Evolutionary conservation across 1,284 basidiomycete species (phyloP).

Genomic region (Trichosporon sp.): DNA sequence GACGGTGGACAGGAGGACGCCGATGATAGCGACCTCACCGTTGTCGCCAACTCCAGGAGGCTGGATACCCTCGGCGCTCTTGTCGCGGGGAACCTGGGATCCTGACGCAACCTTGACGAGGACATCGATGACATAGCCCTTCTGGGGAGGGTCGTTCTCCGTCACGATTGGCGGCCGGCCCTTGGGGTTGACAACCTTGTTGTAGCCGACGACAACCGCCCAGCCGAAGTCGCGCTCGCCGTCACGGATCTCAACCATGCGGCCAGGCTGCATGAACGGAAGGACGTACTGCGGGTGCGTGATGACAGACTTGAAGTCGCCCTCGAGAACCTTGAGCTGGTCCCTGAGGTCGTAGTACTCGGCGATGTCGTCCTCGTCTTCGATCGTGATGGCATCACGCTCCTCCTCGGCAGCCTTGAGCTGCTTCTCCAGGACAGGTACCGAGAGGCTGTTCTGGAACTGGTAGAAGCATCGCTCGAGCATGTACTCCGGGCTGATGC

Average conservation of each 20-base stretch:
- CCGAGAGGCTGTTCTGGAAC: constrained; percentile 88
- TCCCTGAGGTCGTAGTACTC: constrained; percentile 90
- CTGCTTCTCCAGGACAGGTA: constrained; percentile 83
- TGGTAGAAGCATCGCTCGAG: constrained; percentile 96
- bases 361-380: constrained; percentile 75
- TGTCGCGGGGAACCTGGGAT: constrained; percentile 62
- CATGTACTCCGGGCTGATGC: constrained; percentile 98
- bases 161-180: constrained; percentile 37
- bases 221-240: constrained; percentile 90
- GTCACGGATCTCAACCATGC: constrained; percentile 83
- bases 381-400: constrained; percentile 64
- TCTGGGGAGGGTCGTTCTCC: constrained; percentile 69
- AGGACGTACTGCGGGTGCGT: constrained; percentile 91
- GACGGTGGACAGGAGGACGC: constrained; percentile 80
- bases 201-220: constrained; percentile 88
- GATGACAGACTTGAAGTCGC: constrained; percentile 84
- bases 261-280: constrained; percentile 88
- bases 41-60: constrained; percentile 68
- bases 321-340: constrained; percentile 80
- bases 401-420: constrained; percentile 68
- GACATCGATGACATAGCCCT: constrained; percentile 92
- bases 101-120: constrained; percentile 75
- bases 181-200: constrained; percentile 59
- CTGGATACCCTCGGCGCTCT: constrained; percentile 59
- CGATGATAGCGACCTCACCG: constrained; percentile 80